phyloP scores from a whole-genome alignment of 2,329 filamentous ascomycete genomes.

The Exophiala oligosperma region DNA sequence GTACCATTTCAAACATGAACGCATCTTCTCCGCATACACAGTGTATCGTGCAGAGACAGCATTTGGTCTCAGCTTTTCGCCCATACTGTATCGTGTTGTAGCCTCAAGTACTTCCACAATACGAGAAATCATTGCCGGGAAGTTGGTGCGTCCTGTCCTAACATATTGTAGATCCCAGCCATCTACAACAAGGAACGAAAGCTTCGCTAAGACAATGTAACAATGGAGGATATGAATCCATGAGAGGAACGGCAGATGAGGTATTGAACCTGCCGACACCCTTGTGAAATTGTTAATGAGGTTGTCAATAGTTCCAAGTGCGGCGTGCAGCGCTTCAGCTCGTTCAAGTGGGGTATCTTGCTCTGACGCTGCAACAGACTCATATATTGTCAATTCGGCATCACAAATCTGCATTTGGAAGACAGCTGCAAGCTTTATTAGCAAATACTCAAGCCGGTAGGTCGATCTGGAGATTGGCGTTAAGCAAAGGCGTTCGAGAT shows the following conservation, averaged over 20 bases:
- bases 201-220: conserved; percentile 30
- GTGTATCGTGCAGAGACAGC: conserved; percentile 10
- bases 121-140: conserved; percentile 21
- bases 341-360: conserved; percentile 43
- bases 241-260: conserved; percentile 48
- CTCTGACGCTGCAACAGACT: conserved; percentile 32
- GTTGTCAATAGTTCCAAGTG: conserved; percentile 47
- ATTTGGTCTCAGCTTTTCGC: neutral
- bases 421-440: neutral
- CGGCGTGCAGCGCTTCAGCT: conserved; percentile 43
- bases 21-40: conserved; percentile 13
- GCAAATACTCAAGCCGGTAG: neutral
- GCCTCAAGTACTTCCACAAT: conserved; percentile 27
- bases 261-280: conserved; percentile 45
- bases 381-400: conserved; percentile 31
- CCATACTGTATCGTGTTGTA: neutral
- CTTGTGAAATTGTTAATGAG: conserved; percentile 54
- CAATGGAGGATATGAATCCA: conserved; percentile 52
- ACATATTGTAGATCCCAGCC: conserved; percentile 33
- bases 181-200: conserved; percentile 30
- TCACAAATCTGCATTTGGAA: conserved; percentile 8
- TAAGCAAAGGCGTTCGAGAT: neutral
- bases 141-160: conserved; percentile 25
- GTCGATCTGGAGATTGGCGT: neutral
- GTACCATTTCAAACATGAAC: conserved; percentile 21